Base-by-base conservation (phyloP, 306 rosid species). In the Vicia faba region DNA sequence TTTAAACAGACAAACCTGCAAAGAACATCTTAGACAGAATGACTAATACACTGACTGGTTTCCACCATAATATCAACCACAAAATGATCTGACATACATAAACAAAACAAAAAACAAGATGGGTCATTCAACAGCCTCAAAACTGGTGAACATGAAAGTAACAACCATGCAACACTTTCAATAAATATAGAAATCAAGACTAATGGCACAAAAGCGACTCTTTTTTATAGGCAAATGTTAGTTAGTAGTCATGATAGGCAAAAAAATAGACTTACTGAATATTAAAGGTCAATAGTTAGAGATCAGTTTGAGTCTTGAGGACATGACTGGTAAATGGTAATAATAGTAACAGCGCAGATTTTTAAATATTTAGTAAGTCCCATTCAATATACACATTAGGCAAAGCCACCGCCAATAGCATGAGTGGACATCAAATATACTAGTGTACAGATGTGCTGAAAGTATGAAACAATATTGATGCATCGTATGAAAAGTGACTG, bases 1-100 rank as follows among this genome's bases (percentile, higher is more conserved):
- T 15, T 70, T 41, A 45, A 59, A 18, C 8, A 53, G 16, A 77
- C 75, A 84, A 70, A 87, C 95, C 86, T 79, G 99, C 99, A 84
- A 93, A 88, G 91, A 93, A 93, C 80, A 93, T 70, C 78, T 88
- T 93, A 8, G 97, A 86, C 48, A 93, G 59, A 75, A 85, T 55
- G 67, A 73, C 69, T 72, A 89, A 67, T 16, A 65, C 56, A 36
- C 53, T 77, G 74, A 82, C 20, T 12, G 97, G 99, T 77, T 86
- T 88, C 99, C 96, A 89, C 91, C 96, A 90, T 38, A 85, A 44
- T 61, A 89, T 61, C 71, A 90, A 61, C 99, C 97, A 93, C 75
- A 93, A 51, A 75, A 84, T 75, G 78, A 90, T 83, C 97, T 93
- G 88, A 13, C 56, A 65, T 46, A 39, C 64, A 64, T 68, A 46